These are phyloP conservation scores for Rhizopus stolonifer DNA, from an alignment of 371 early-diverging fungal species.

Conservation along the genomic window DNA sequence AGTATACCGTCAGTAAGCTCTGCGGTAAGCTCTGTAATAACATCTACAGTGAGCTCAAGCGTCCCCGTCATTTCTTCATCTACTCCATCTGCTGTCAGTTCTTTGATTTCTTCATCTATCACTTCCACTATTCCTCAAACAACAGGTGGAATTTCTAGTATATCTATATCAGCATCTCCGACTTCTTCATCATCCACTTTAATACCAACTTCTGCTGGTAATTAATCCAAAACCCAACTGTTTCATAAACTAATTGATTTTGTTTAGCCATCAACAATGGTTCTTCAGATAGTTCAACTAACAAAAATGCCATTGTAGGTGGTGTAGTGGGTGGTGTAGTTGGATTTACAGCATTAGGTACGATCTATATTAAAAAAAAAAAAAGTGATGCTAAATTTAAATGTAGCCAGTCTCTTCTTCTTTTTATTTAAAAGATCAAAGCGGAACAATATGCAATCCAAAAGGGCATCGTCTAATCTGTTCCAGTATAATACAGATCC, in stretches of 20 bases:
- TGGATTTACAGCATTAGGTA: conserved; percentile 1
- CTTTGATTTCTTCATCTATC: neutral
- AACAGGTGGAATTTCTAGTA: neutral
- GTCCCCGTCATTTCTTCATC: neutral
- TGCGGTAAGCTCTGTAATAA: neutral
- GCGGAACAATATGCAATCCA: neutral
- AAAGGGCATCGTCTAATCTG: neutral
- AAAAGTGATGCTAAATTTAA: neutral
- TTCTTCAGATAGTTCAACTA: neutral
- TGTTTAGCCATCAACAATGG: neutral
- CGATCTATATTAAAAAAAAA: neutral
- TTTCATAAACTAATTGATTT: too few relatives aligned
- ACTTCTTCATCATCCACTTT: too few relatives aligned
- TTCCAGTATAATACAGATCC: neutral
- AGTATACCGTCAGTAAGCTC: neutral
- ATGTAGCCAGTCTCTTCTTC: neutral
- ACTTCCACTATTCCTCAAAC: neutral
- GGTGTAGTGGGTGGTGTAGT: conserved; percentile 4
- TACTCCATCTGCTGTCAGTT: neutral
- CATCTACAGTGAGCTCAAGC: neutral
- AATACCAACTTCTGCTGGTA: too few relatives aligned
- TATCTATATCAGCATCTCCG: too few relatives aligned
- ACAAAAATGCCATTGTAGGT: conserved; percentile 1
- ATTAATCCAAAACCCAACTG: too few relatives aligned
- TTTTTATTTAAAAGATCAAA: neutral